A percentile compares a stretch with the other conserved stretches of the same genome.
These are phyloP conservation scores for Haplosporangium sp. DNA, from an alignment of 371 early-diverging fungal species.

Conservation along the genomic window DNA sequence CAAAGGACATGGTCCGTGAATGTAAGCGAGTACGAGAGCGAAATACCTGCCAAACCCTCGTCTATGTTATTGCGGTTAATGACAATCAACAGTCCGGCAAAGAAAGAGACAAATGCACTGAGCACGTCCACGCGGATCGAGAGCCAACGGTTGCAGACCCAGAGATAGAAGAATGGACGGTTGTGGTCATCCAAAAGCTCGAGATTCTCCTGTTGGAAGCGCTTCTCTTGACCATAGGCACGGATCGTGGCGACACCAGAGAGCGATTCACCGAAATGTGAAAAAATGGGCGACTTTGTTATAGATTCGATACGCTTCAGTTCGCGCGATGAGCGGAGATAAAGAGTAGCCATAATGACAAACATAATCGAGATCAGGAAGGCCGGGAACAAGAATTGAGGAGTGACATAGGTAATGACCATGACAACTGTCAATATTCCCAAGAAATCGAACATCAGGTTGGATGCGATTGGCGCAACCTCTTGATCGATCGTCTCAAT, in stretches of 20 bases:
- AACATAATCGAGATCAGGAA: conserved; percentile 61
- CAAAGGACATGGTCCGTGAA: conserved; percentile 80
- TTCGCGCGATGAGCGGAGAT: conserved; percentile 83
- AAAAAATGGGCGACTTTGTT: conserved; percentile 81
- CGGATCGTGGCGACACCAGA: conserved; percentile 83
- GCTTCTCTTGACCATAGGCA: conserved; percentile 73
- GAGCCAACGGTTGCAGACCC: conserved; percentile 94
- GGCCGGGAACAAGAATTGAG: conserved; percentile 65
- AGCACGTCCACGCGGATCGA: conserved; percentile 81
- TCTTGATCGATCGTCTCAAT: conserved; percentile 77
- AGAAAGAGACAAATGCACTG: conserved; percentile 78
- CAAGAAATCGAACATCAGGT: conserved; percentile 60
- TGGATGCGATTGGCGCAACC: conserved; percentile 59
- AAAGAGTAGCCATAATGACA: conserved; percentile 66
- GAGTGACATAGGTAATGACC: conserved; percentile 60
- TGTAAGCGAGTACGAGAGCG: conserved; percentile 78
- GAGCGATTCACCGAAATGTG: conserved; percentile 80
- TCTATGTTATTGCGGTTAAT: conserved; percentile 64
- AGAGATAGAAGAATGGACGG: conserved; percentile 84
- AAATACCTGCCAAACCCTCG: conserved; percentile 83
- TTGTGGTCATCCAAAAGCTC: conserved; percentile 74
- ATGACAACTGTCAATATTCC: conserved; percentile 61
- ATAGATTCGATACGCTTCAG: conserved; percentile 90
- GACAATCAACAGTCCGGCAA: conserved; percentile 71
- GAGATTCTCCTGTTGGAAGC: conserved; percentile 71